A percentile compares a stretch with the other conserved stretches of the same genome.
Evolutionary conservation across 768 basidiomycete species (phyloP).

Genomic region (Tulasnella sp.): DNA sequence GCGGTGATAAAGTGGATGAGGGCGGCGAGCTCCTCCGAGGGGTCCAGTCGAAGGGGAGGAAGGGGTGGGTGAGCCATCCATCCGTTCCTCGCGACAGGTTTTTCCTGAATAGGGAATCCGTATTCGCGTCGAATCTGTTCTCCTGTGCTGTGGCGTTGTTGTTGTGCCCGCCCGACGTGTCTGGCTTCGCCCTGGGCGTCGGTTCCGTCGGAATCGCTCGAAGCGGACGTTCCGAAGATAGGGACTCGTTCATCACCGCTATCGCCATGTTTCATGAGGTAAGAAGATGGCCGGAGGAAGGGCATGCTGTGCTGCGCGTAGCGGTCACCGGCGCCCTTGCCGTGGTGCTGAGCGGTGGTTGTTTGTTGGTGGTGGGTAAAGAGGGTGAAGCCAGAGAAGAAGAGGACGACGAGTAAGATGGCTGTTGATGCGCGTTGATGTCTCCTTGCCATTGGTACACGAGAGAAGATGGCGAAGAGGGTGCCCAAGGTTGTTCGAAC

Average conservation of each 20-base stretch:
- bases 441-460: neutral
- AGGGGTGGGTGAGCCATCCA: constrained; percentile 22
- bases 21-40: constrained; percentile 66
- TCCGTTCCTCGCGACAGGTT: neutral
- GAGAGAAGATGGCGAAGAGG: neutral
- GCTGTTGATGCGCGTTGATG: constrained; percentile 18
- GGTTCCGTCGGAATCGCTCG: neutral
- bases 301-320: neutral
- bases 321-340: neutral
- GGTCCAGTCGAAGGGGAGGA: constrained; percentile 48
- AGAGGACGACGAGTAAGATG: constrained; percentile 13
- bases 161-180: neutral
- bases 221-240: neutral
- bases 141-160: neutral
- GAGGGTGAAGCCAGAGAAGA: constrained; percentile 18
- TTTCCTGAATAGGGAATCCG: neutral
- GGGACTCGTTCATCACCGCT: neutral
- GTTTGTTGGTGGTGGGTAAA: neutral
- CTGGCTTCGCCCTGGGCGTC: neutral
- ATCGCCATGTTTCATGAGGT: neutral
- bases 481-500: constrained; percentile 17
- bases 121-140: neutral
- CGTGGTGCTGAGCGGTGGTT: neutral
- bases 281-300: neutral
- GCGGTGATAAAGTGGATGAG: constrained; percentile 68